Evolutionary conservation across 495 filamentous ascomycete genomes (phyloP), one percentile per base, ranked within the genome.

Genomic region (Neurospora pannonica): DNA sequence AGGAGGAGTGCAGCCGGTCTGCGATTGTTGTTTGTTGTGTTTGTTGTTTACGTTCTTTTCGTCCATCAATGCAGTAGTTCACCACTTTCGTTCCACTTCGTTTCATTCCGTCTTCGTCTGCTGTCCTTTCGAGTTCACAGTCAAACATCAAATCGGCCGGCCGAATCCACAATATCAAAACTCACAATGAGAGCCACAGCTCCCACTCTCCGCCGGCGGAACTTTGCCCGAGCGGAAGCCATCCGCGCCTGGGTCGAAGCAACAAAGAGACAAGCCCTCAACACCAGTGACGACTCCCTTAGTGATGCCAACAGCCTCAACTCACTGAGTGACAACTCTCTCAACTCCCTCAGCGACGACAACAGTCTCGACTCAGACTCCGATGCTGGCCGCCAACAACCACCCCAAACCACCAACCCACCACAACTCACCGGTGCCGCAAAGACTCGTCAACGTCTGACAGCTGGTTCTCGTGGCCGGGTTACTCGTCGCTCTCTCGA

Each of bases 1-100:
- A 28, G 31, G 69, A 73, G 34, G n/a, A 73, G 46, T 71, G 75
- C 76, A 74, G 73, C 75, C 73, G 74, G 75, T 74, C 76, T 75
- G 72, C 74, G 38, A 54, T 75, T 42, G 67, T 37, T 71, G 71
- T 71, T 70, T 71, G 71, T 67, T 67, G 39, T 48, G 40, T 69
- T 74, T 1, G 21, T 6, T 72, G 46, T 73, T 31, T 70, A 34
- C 72, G 11, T 71, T 69, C 3, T 38, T 19, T 62, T 72, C 69
- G 37, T 71, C 38, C 42, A n/a, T 76, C 42, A 38, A 37, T 75
- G 4, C 38, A 17, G 54, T 62, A 62, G 1, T 62, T 62, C 21
- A 24, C 13, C 24, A 17, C 5, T 17, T 42, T 74, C 19, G 43
- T 46, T 60, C 28, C 70, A 34, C 31, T 70, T 42, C 17, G 31